phyloP scores from a whole-genome alignment of 2,329 filamentous ascomycete genomes.

The Aspergillus versicolor region DNA sequence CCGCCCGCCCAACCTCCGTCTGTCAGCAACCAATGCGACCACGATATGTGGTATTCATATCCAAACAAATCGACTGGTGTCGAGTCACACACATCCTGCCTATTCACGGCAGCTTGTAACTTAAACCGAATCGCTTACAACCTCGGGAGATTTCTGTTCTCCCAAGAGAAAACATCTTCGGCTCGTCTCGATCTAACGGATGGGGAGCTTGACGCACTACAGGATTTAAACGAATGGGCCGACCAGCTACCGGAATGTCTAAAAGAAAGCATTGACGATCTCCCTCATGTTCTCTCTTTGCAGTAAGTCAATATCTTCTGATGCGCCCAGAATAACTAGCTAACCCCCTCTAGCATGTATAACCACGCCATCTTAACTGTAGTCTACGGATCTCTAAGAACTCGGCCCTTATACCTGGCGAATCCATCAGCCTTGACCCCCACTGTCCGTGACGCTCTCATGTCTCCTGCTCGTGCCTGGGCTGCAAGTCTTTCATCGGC shows the following conservation, averaged over 20 bases:
- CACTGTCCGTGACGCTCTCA: conserved; percentile 3
- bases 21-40: conserved; percentile 10
- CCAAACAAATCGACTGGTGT: conserved; percentile 14
- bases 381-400: conserved; percentile 27
- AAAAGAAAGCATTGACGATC: conserved; percentile 9
- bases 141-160: conserved; percentile 18
- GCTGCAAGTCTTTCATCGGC: conserved; percentile 26
- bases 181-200: conserved; percentile 14
- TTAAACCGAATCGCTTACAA: conserved; percentile 24
- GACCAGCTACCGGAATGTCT: conserved; percentile 14
- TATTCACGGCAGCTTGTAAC: conserved; percentile 21
- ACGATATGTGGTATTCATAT: conserved; percentile 24
- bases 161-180: conserved; percentile 2
- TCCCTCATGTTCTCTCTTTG: conserved; percentile 24
- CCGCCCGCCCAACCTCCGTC: conserved; percentile 15
- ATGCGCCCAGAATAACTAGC: accelerated
- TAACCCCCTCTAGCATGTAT: conserved; percentile 31
- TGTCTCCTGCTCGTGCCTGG: conserved; percentile 12
- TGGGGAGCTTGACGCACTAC: conserved; percentile 15
- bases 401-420: background rate
- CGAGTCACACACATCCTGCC: conserved; percentile 18
- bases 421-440: background rate
- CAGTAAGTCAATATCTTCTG: conserved; percentile 17
- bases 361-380: conserved; percentile 38
- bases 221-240: conserved; percentile 19